Base-by-base conservation (phyloP, 106 monocot genomes). In the Vanilla planifolia region DNA sequence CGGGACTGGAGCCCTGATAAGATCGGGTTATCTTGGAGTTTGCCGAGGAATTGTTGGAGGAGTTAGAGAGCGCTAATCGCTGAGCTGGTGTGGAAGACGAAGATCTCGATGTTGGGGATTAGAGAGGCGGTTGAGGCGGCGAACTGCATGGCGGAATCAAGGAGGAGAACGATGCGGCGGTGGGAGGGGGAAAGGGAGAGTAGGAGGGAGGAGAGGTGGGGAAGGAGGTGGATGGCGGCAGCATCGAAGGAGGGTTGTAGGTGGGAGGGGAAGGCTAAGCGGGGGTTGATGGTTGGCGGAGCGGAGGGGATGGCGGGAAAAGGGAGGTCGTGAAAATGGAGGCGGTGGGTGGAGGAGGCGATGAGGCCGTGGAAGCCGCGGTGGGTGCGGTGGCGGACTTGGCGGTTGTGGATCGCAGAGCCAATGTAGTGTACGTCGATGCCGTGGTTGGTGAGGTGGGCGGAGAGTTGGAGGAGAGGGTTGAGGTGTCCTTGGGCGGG, bases 401-500 rank as follows among this genome's bases (percentile, higher is more conserved):
- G 83, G 17, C 75, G 83, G 83, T 61, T 84, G 61, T 84, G 83
- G 42, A 67, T 68, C 48, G 69, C 34, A 40, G 75, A 75, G 73
- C 68, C 53, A 59, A 67, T 64, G 68, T 67, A 84, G 79, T 84
- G 78, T 24, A 68, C 60, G 51, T 70, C 35, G 51, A 79, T 10
- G 39, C 64, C 62, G 42, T 41, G 43, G 66, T 36, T 10, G 0
- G 67, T 17, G 46, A 80, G 14, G 8, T 40, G 71, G 51, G 61
- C 62, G n/a, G 63, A 74, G 63, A 84, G 70, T 64, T 84, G 83
- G 71, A 84, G 71, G 59, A 84, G 74, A 46, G 78, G 83, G 71
- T 84, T 84, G 37, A 84, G 71, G 68, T 84, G 83, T 52, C 83
- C 83, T 28, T 84, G 83, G 0, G 83, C 78, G 8, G 83, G 83